phyloP scores from a whole-genome alignment of 257 asterid genomes.

The Petrea volubilis region DNA sequence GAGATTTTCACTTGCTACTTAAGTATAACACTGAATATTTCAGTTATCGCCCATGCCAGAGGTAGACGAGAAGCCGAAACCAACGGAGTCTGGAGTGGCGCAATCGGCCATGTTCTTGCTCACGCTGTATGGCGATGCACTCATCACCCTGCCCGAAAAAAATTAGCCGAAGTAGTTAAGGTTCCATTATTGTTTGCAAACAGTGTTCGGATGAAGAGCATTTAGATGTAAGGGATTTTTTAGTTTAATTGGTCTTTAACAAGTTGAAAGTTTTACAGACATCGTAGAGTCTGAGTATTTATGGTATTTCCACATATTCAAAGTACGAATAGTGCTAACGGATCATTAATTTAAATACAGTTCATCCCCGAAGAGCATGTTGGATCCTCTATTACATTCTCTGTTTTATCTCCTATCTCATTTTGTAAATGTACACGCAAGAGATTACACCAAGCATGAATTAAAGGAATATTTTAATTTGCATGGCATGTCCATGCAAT shows the following conservation, averaged over 20 bases:
- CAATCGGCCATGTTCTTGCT: conserved; percentile 38
- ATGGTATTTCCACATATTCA: not conserved
- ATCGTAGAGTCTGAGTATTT: not conserved
- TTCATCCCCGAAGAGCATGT: not conserved
- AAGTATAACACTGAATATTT: not conserved
- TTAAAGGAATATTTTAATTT: not conserved
- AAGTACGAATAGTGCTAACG: not conserved
- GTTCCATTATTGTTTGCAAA: not conserved
- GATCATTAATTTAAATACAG: not conserved
- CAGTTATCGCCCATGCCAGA: conserved; percentile 34
- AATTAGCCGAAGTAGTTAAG: not conserved
- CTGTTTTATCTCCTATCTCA: too few relatives aligned
- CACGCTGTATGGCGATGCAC: conserved; percentile 55
- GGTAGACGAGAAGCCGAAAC: conserved; percentile 41
- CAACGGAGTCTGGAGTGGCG: conserved; percentile 38
- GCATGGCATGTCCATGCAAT: not conserved
- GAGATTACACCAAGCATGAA: too few relatives aligned
- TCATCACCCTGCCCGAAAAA: conserved; percentile 54
- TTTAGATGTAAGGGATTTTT: too few relatives aligned
- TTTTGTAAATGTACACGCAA: too few relatives aligned
- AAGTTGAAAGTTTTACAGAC: too few relatives aligned
- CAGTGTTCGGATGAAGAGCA: too few relatives aligned
- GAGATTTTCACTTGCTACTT: conserved; percentile 20
- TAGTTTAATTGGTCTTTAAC: too few relatives aligned
- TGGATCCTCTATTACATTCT: too few relatives aligned